phyloP scores from a whole-genome alignment of 2,329 filamentous ascomycete genomes.

The Lecanosticta acicola region DNA sequence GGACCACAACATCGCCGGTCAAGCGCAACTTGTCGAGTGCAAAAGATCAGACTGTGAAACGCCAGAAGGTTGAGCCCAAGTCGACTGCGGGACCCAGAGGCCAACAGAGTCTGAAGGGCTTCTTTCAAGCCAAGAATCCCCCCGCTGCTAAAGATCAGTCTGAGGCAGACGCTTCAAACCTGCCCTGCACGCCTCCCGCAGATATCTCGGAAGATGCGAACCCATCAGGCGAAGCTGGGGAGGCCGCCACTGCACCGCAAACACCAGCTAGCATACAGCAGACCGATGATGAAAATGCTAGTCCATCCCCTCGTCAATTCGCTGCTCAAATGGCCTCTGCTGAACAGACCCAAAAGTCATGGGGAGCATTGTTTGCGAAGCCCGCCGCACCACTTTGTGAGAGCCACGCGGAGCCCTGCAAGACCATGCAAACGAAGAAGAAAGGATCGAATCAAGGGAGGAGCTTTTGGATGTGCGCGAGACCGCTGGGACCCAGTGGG shows the following conservation, averaged over 20 bases:
- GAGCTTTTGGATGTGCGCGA: constrained; percentile 61
- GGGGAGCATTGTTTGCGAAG: constrained; percentile 77
- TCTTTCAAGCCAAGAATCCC: constrained; percentile 61
- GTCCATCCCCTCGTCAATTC: constrained; percentile 19
- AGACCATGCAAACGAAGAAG: constrained; percentile 79
- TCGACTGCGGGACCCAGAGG: constrained; percentile 38
- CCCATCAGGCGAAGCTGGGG: background rate
- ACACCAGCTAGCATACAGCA: constrained; percentile 5
- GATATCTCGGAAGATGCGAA: too few relatives aligned
- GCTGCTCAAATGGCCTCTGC: constrained; percentile 22
- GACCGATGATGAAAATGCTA: constrained; percentile 5
- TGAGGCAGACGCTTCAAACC: too few relatives aligned
- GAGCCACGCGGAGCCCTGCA: constrained; percentile 76
- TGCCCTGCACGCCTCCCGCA: too few relatives aligned
- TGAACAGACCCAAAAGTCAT: constrained; percentile 47
- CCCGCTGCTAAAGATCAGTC: background rate
- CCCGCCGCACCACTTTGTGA: constrained; percentile 73
- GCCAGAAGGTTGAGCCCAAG: constrained; percentile 42
- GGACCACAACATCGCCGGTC: constrained; percentile 6
- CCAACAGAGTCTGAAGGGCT: constrained; percentile 65
- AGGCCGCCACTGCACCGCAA: background rate
- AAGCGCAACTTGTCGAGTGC: constrained; percentile 33
- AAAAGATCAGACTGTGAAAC: constrained; percentile 41
- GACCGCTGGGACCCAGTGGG: constrained; percentile 79
- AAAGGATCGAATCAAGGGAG: constrained; percentile 71